Evolutionary conservation across 768 basidiomycete species (phyloP).

Genomic region (Xerocomellus amylosporus): DNA sequence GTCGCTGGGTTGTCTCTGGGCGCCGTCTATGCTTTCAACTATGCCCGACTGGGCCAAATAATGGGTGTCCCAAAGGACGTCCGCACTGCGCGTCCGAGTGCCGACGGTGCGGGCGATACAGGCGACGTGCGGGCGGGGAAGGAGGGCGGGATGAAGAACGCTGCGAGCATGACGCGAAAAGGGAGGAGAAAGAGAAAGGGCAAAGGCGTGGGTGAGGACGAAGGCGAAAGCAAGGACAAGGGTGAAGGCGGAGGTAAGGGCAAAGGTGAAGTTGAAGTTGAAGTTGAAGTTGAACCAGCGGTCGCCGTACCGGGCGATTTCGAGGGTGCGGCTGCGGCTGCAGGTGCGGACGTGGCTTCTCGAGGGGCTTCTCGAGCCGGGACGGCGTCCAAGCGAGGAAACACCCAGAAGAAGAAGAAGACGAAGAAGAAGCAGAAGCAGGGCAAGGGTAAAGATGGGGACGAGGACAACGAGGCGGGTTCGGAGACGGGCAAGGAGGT

Average conservation of each 20-base stretch:
- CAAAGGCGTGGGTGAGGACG: not conserved
- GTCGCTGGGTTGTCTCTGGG: conserved; percentile 16
- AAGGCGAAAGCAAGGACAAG: no score
- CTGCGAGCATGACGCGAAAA: not conserved
- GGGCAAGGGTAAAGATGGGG: not conserved
- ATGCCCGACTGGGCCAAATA: not conserved
- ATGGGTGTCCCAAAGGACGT: not conserved
- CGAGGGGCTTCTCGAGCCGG: not conserved
- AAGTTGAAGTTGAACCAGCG: no score
- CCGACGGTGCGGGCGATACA: not conserved
- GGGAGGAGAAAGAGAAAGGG: not conserved
- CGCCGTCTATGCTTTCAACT: conserved; percentile 13
- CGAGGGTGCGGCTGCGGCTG: not conserved
- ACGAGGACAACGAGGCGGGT: not conserved
- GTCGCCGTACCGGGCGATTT: conserved; percentile 15
- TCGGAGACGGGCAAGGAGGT: conserved; percentile 15
- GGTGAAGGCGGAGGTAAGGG: not conserved
- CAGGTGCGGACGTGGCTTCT: not conserved
- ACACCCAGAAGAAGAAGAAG: conserved; percentile 41
- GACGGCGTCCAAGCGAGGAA: conserved; percentile 27
- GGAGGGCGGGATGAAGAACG: not conserved
- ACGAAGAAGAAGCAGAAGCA: conserved; percentile 28
- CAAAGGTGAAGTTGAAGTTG: not conserved
- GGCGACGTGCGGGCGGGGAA: no score
- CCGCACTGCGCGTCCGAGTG: not conserved